Conservation (phyloP, 2,329 filamentous ascomycete genomes). For the Furcasterigmium sp. region DNA sequence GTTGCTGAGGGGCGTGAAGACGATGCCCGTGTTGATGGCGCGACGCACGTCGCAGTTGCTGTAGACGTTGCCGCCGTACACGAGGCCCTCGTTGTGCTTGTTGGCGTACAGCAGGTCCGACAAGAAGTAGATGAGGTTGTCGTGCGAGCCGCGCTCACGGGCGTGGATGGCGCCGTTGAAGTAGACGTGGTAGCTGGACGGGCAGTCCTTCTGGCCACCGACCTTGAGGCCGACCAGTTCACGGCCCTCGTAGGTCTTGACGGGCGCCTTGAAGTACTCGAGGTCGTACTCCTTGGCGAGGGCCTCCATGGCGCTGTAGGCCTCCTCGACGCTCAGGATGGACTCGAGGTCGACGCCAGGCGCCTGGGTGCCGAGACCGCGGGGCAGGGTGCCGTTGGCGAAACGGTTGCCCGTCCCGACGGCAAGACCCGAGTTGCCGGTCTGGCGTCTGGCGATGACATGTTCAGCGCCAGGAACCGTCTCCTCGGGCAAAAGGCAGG, state of each 20-base stretch:
- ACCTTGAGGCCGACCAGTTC: constrained; percentile 34
- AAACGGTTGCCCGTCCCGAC: constrained; percentile 38
- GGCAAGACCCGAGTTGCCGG: constrained; percentile 20
- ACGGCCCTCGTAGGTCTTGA: constrained; percentile 36
- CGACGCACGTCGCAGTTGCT: constrained; percentile 44
- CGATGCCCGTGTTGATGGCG: constrained; percentile 46
- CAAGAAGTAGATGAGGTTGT: constrained; percentile 53
- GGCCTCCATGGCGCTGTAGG: constrained; percentile 36
- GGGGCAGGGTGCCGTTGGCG: constrained; percentile 30
- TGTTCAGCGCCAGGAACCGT: constrained; percentile 10
- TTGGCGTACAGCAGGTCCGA: constrained; percentile 51
- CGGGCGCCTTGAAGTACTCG: constrained; percentile 33
- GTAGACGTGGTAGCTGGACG: constrained; percentile 40
- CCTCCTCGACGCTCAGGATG: constrained; percentile 40
- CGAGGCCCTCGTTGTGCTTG: constrained; percentile 40
- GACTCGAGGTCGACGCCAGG: constrained; percentile 24
- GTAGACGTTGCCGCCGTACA: constrained; percentile 47
- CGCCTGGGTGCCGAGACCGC: constrained; percentile 30
- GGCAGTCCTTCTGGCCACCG: constrained; percentile 24
- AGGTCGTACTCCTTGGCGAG: constrained; percentile 34
- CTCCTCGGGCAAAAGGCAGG: constrained; percentile 33
- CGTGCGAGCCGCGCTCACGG: constrained; percentile 51
- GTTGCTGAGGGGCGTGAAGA: constrained; percentile 44
- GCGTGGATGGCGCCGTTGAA: constrained; percentile 51
- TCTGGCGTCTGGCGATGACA: constrained; percentile 8